Conservation (phyloP, 1,284 basidiomycete genomes). For the Pyrrhoderma noxium region DNA sequence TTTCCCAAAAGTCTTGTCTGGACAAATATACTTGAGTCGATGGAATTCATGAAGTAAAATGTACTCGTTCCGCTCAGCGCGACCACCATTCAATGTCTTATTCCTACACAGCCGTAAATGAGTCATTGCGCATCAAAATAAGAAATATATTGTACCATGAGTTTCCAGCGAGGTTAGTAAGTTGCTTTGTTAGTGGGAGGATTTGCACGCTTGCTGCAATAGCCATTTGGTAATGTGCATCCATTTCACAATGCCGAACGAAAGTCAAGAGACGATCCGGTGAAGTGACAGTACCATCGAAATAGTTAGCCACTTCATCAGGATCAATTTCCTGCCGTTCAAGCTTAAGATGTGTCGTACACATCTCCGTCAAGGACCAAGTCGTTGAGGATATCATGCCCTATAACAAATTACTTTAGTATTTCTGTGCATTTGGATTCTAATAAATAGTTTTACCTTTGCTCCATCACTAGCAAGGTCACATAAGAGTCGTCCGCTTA, state of each 20-base stretch:
- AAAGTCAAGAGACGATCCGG: constrained; percentile 83
- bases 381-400: constrained; percentile 93
- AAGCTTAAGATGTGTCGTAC: constrained; percentile 79
- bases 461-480: constrained; percentile 93
- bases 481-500: constrained; percentile 84
- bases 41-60: constrained; percentile 99
- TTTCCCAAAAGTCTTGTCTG: constrained; percentile 88
- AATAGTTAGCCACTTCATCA: constrained; percentile 87
- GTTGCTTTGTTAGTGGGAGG: constrained; percentile 82
- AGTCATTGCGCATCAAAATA: neutral
- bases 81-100: constrained; percentile 90
- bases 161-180: constrained; percentile 97
- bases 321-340: constrained; percentile 91
- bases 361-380: constrained; percentile 98
- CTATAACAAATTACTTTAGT: constrained; percentile 31
- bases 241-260: constrained; percentile 87
- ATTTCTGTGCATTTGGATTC: neutral
- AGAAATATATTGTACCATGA: constrained; percentile 77
- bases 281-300: constrained; percentile 77
- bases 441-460: constrained; percentile 49
- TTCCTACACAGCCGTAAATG: constrained; percentile 50
- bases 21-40: constrained; percentile 90
- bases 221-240: constrained; percentile 95
- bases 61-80: constrained; percentile 98
- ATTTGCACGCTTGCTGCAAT: constrained; percentile 88